phyloP scores from a whole-genome alignment of 345 rosid species.

The Lepidium africanum region DNA sequence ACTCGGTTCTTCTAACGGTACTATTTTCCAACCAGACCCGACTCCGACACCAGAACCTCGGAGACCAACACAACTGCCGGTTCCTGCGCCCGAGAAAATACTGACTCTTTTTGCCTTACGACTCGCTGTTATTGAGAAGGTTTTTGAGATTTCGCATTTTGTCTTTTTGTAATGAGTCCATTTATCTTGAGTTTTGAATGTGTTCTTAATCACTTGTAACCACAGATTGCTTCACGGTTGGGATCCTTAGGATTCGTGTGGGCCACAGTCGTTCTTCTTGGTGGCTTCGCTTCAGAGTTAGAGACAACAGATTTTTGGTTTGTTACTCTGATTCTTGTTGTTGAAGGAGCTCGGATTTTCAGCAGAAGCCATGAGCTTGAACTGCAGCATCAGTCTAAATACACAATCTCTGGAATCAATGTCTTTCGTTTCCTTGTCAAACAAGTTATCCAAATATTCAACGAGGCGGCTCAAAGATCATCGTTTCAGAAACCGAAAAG shows the following conservation, averaged over 20 bases:
- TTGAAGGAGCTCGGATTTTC: conserved; percentile 85
- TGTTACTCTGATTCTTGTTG: conserved; percentile 64
- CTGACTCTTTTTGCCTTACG: conserved; percentile 83
- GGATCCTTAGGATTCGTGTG: conserved; percentile 94
- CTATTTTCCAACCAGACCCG: conserved; percentile 42
- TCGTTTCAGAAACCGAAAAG: neutral
- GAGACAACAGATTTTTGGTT: conserved; percentile 81
- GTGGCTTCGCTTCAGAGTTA: conserved; percentile 77
- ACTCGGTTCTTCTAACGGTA: conserved; percentile 32
- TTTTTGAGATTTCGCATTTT: neutral
- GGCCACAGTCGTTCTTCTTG: conserved; percentile 97
- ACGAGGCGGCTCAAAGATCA: neutral
- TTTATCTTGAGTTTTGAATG: neutral
- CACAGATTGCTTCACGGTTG: conserved; percentile 52
- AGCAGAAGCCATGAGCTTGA: conserved; percentile 95
- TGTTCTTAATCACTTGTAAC: neutral
- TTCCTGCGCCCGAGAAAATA: conserved; percentile 70
- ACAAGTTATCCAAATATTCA: conserved; percentile 17
- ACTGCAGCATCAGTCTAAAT: conserved; percentile 79
- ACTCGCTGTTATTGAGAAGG: conserved; percentile 78
- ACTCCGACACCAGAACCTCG: conserved; percentile 17
- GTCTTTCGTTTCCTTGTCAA: conserved; percentile 38
- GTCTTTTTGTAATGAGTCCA: neutral
- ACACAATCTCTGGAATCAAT: conserved; percentile 66
- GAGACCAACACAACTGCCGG: conserved; percentile 5